Base-by-base conservation (phyloP, 345 rosid species). In the Boechera divaricarpa region DNA sequence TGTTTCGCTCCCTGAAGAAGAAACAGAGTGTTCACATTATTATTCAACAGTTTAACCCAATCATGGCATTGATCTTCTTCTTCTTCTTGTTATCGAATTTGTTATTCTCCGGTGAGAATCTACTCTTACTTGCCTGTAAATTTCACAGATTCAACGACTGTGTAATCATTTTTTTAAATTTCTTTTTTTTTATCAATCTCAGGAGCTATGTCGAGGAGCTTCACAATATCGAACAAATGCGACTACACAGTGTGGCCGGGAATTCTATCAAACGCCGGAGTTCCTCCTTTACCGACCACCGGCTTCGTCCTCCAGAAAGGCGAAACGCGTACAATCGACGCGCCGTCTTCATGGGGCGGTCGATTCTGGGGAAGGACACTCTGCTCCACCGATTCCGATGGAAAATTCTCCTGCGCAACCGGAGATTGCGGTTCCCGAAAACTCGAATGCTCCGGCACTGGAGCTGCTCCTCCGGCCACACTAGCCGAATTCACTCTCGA, bases 311-410 rank as follows among this genome's bases (percentile, higher is more conserved):
- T 93, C 28, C 87, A 83, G 41, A 77, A 75, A 35, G 96, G 89
- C 3, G 89, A 91, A 76, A 55, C 92, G 47, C 81, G 71, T 45
- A 44, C 83, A 59, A 12, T 93, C 29, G 41, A 82, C 28, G 86
- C 91, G 41, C 98, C 98, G 5, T n/a, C 94, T 2, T 81, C 90
- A 10, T 93, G 98, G 98, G 93, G 91, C 1, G 98, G 98, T 75
- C 93, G 97, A 9, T 77, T 93, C 77, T 93, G 98, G 98, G 97
- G 87, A 11, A 84, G 98, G 1, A 93, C 97, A 15, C 82, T 57
- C 69, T 93, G 98, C 77, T 36, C 89, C 18, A 60, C 80, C 11
- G 96, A 86, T 77, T 66, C 96, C 75, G 12, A 82, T 10, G 89
- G 94, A 0, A 84, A 86, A 70, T 86, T 91, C 80, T 77, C 96